Evolutionary conservation across 2,329 filamentous ascomycete species (phyloP).

Genomic region (Cytospora schulzeri): DNA sequence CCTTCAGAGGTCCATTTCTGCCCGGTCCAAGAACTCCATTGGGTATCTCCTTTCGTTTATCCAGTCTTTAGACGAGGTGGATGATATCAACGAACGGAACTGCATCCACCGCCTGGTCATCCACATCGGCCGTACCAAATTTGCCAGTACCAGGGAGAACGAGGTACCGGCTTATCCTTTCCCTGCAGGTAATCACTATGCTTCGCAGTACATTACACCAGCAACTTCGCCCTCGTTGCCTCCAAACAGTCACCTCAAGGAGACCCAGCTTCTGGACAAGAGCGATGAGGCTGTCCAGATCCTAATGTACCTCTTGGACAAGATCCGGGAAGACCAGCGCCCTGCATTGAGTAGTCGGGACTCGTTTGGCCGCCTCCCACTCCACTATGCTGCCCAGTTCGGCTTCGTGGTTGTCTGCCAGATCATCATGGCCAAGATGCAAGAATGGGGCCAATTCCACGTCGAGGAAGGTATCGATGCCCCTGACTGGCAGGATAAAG

Average conservation of each 20-base stretch:
- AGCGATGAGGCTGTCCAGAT: slow-evolving; percentile 78
- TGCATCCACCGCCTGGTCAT: slow-evolving; percentile 92
- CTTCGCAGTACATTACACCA: slow-evolving; percentile 76
- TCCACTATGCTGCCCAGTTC: slow-evolving; percentile 94
- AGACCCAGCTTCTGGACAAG: slow-evolving; percentile 58
- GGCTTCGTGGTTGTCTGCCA: slow-evolving; percentile 91
- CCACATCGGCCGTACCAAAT: slow-evolving; percentile 79
- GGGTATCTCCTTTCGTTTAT: slow-evolving; percentile 69
- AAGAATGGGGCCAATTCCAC: slow-evolving; percentile 85
- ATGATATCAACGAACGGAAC: slow-evolving; percentile 93
- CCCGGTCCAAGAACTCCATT: slow-evolving; percentile 69
- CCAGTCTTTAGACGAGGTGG: slow-evolving; percentile 75
- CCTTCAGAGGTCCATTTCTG: slow-evolving; percentile 75
- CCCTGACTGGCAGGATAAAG: slow-evolving; percentile 84
- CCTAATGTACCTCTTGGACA: slow-evolving; percentile 63
- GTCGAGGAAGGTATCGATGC: slow-evolving; percentile 85
- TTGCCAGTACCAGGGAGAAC: slow-evolving; percentile 47
- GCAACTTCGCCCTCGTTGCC: slow-evolving; percentile 67
- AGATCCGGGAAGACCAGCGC: slow-evolving; percentile 68
- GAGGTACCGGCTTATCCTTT: slow-evolving; percentile 54
- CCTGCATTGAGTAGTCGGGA: slow-evolving; percentile 69
- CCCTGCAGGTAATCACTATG: slow-evolving; percentile 55
- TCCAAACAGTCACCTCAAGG: slow-evolving; percentile 66
- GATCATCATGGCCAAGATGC: slow-evolving; percentile 84
- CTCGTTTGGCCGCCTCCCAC: slow-evolving; percentile 77